Evolutionary conservation across 345 rosid genomes (phyloP).

Genomic region (Arabidopsis suecica): DNA sequence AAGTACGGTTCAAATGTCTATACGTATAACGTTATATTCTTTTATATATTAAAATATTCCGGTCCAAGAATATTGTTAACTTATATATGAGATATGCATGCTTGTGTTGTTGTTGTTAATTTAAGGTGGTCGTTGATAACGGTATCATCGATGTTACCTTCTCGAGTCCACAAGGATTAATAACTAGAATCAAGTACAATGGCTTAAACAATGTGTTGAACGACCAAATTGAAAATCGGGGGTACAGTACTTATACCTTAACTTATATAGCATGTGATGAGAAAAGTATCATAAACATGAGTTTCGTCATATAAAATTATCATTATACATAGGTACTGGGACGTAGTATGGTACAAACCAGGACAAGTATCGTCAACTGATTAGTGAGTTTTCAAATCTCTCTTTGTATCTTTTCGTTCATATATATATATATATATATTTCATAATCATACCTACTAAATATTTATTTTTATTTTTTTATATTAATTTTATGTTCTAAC

Average conservation of each 20-base stretch:
- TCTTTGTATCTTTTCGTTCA: background rate
- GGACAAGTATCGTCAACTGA: conserved; percentile 50
- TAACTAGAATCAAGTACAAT: conserved; percentile 63
- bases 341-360: conserved; percentile 68
- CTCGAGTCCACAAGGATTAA: conserved; percentile 64
- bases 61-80: background rate
- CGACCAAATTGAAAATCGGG: conserved; percentile 49
- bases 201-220: conserved; percentile 68
- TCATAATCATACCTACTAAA: background rate
- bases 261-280: background rate
- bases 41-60: background rate
- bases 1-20: conserved; percentile 33
- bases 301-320: background rate
- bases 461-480: background rate
- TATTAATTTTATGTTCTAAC: conserved; percentile 28
- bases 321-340: conserved; percentile 72
- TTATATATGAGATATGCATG: background rate
- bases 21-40: background rate
- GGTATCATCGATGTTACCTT: conserved; percentile 67
- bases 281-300: background rate
- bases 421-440: background rate
- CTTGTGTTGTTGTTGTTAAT: conserved; percentile 10
- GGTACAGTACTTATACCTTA: conserved; percentile 48
- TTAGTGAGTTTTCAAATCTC: conserved; percentile 27
- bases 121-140: conserved; percentile 72